phyloP scores from a whole-genome alignment of 2,329 filamentous ascomycete species.

The Colletotrichum horii region DNA sequence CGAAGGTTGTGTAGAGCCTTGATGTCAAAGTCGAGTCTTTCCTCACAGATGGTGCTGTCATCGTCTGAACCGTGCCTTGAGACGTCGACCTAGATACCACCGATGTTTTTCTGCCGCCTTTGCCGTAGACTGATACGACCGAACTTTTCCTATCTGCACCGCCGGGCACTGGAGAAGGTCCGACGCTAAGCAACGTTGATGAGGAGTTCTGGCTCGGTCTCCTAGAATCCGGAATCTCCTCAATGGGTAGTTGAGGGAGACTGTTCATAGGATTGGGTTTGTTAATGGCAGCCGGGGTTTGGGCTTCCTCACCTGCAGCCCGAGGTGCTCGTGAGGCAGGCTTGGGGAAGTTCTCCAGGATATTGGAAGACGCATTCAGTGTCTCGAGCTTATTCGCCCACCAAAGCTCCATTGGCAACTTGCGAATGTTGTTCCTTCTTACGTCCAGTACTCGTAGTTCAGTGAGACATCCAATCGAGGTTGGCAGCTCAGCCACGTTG shows the following conservation, averaged over 20 bases:
- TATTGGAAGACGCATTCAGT: slow-evolving; percentile 93
- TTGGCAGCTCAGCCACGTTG: slow-evolving; percentile 79
- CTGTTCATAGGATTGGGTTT: slow-evolving; percentile 41
- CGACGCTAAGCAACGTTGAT: slow-evolving; percentile 75
- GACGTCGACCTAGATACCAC: slow-evolving; percentile 71
- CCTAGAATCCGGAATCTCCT: slow-evolving; percentile 74
- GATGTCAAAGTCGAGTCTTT: slow-evolving; percentile 91
- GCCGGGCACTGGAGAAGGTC: slow-evolving; percentile 70
- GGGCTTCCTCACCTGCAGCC: slow-evolving; percentile 55
- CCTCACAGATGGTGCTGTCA: slow-evolving; percentile 62
- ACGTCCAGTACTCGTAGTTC: slow-evolving; percentile 89
- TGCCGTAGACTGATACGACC: slow-evolving; percentile 79
- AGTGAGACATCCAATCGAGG: slow-evolving; percentile 85
- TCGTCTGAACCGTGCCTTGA: slow-evolving; percentile 49
- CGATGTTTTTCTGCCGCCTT: slow-evolving; percentile 84
- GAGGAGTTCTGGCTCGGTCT: slow-evolving; percentile 83
- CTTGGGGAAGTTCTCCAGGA: slow-evolving; percentile 89
- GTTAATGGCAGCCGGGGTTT: slow-evolving; percentile 39
- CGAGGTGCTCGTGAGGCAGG: slow-evolving; percentile 74
- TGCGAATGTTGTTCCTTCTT: slow-evolving; percentile 90
- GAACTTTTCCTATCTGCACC: slow-evolving; percentile 78
- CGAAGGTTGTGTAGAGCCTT: slow-evolving; percentile 84
- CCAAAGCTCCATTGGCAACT: slow-evolving; percentile 93
- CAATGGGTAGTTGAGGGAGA: slow-evolving; percentile 70
- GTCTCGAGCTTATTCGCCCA: slow-evolving; percentile 89